Evolutionary conservation across 306 rosid species (phyloP), one percentile per base, ranked within the genome.

Genomic region (Quercus agrifolia): DNA sequence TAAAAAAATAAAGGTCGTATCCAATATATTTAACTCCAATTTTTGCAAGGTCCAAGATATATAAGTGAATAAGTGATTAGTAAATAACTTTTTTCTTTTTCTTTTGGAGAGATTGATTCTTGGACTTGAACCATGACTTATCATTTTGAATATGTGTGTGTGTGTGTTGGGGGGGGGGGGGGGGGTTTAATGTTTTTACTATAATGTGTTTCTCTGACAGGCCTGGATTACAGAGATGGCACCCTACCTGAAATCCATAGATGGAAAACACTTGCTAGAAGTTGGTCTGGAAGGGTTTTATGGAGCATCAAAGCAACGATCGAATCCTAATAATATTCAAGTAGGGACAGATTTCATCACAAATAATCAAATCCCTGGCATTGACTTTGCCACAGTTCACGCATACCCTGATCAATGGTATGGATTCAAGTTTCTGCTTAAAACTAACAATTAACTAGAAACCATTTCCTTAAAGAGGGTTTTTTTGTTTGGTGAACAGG

Each of bases 341-440:
- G 90, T 91, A 1, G 99, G 99, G 51, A 93, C 99, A 2, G 93
- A 95, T 86, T 95, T 93, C 81, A 90, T 95, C 30, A 87, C 97
- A 4, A 93, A 95, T 83, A 95, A 95, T 82, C 98, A 93, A 81
- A 87, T 95, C 46, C 81, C 94, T 1, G 96, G 77, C 81, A 80
- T 95, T 44, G 99, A 95, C 71, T 95, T 95, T 84, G 97, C 98
- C 11, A 95, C 99, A 6, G 81, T 91, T 14, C 98, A 95, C 78
- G 88, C 98, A 4, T 95, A 95, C 83, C 99, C 98, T 13, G 99
- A 95, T 79, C 94, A 91, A 85, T 95, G 99, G 99, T 95, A 77
- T 66, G 41, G 51, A 3, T 19, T 23, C 1, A 31, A 61, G 30
- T 62, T 59, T 21, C 52, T 74, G 59, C 19, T 70, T 17, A 31